A percentile compares a stretch with the other conserved stretches of the same genome.
These are phyloP conservation scores for Diophrys appendiculata DNA, from an alignment of 73 alveolate genomes.

Conservation along the genomic window DNA sequence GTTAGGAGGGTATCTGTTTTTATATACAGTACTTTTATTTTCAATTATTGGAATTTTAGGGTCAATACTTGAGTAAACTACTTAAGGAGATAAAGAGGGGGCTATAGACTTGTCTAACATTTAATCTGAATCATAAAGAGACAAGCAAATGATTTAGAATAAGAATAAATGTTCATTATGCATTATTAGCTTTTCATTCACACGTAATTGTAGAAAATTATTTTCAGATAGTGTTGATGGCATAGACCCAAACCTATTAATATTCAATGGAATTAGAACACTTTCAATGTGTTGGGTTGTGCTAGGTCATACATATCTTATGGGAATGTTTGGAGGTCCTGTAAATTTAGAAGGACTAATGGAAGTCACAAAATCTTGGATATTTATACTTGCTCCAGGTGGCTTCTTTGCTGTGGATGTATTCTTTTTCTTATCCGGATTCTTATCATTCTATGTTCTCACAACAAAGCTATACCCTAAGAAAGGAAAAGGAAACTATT, in stretches of 20 bases:
- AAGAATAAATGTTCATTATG: neutral
- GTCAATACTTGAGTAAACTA: neutral
- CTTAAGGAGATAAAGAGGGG: neutral
- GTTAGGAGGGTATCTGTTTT: neutral
- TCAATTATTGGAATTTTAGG: neutral
- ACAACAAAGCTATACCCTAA: conserved; percentile 14
- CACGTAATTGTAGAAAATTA: conserved; percentile 3
- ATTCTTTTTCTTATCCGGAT: conserved; percentile 57
- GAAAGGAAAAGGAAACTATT: conserved; percentile 27
- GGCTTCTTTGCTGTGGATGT: conserved; percentile 53
- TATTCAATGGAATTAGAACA: conserved; percentile 36
- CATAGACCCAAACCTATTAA: neutral
- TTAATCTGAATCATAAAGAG: neutral
- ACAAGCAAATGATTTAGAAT: neutral
- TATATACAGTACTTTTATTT: no score
- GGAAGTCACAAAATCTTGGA: neutral
- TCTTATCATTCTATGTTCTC: conserved; percentile 17
- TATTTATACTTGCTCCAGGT: conserved; percentile 15
- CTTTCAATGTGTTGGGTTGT: conserved; percentile 29
- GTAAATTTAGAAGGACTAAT: neutral
- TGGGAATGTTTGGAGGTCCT: neutral
- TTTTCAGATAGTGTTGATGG: conserved; percentile 7
- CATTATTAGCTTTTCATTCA: conserved; percentile 21
- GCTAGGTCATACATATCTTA: conserved; percentile 6
- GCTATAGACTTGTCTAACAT: neutral